A percentile compares a stretch with the other conserved stretches of the same genome.
phyloP scores from a whole-genome alignment of 768 basidiomycete species.

The Mycena metata region DNA sequence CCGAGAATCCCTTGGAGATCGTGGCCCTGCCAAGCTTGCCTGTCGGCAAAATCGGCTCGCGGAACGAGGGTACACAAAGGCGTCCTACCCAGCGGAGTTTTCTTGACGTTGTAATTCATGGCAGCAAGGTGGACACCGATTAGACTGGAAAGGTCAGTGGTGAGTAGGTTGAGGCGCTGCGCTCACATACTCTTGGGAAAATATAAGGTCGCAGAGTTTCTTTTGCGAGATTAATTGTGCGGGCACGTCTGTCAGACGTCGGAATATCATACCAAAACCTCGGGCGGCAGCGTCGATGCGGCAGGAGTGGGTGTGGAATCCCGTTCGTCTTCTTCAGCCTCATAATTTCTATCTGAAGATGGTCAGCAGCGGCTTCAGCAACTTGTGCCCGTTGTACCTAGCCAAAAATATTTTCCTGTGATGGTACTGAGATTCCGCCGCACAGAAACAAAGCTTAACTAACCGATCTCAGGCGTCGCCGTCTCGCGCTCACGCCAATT shows the following conservation, averaged over 20 bases:
- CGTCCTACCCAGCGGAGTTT: constrained; percentile 8
- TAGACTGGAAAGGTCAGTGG: not conserved
- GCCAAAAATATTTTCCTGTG: constrained; percentile 21
- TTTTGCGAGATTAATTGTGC: not conserved
- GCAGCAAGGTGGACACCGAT: constrained; percentile 9
- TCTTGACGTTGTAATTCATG: constrained; percentile 19
- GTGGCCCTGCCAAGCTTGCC: constrained; percentile 14
- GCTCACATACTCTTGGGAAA: constrained; percentile 7
- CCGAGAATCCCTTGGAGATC: constrained; percentile 19
- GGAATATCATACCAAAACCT: constrained; percentile 3
- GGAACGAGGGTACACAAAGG: not conserved
- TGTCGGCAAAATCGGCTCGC: not conserved
- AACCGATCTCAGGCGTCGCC: not conserved
- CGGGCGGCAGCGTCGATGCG: not conserved
- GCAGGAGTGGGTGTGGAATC: not conserved
- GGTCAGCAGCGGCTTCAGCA: not conserved
- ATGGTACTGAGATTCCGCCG: not conserved
- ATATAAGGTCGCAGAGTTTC: constrained; percentile 11
- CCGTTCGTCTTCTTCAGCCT: not conserved
- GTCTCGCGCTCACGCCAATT: constrained; percentile 8
- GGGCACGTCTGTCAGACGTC: no score
- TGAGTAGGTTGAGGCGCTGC: not conserved
- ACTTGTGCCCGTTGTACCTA: not conserved
- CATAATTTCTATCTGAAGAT: constrained; percentile 9
- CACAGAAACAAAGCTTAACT: not conserved